Evolutionary conservation across 371 early-diverging fungal species (phyloP).

Genomic region (Quaeritorhiza haematococci): DNA sequence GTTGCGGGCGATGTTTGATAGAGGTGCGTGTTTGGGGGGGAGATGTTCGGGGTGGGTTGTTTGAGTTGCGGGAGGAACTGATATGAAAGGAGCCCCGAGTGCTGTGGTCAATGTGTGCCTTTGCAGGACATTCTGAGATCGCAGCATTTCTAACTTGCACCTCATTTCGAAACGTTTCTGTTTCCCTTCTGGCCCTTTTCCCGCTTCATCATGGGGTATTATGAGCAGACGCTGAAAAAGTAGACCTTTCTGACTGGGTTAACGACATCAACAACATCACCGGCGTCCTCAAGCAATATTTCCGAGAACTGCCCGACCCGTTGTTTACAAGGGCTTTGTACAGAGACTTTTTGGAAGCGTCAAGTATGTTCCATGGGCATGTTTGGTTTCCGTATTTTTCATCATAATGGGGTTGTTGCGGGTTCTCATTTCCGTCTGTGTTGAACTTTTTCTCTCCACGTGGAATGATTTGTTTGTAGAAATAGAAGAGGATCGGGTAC

Average conservation of each 20-base stretch:
- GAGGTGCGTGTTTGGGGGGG: slow-evolving; percentile 35
- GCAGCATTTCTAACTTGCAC: too few relatives aligned
- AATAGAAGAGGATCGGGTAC: slow-evolving; percentile 54
- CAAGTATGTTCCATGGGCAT: slow-evolving; percentile 37
- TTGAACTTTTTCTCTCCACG: not conserved
- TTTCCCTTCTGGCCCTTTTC: too few relatives aligned
- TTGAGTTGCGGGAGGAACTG: slow-evolving; percentile 3
- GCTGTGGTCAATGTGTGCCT: too few relatives aligned
- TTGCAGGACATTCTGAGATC: too few relatives aligned
- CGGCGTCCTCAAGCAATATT: slow-evolving; percentile 82
- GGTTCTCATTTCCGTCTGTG: not conserved
- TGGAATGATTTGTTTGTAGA: slow-evolving; percentile 33
- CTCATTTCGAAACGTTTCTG: too few relatives aligned
- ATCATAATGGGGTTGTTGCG: not conserved
- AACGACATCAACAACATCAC: slow-evolving; percentile 75
- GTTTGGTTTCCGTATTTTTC: not conserved
- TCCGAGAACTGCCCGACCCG: slow-evolving; percentile 85
- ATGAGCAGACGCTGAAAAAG: slow-evolving; percentile 30
- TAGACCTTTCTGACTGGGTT: slow-evolving; percentile 56
- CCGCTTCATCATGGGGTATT: not conserved
- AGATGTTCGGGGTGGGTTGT: not conserved
- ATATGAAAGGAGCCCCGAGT: too few relatives aligned
- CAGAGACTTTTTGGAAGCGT: slow-evolving; percentile 62
- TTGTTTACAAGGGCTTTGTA: slow-evolving; percentile 63
- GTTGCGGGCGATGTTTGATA: slow-evolving; percentile 64